phyloP scores from a whole-genome alignment of 1,284 basidiomycete species.

The Leccinum laetum region DNA sequence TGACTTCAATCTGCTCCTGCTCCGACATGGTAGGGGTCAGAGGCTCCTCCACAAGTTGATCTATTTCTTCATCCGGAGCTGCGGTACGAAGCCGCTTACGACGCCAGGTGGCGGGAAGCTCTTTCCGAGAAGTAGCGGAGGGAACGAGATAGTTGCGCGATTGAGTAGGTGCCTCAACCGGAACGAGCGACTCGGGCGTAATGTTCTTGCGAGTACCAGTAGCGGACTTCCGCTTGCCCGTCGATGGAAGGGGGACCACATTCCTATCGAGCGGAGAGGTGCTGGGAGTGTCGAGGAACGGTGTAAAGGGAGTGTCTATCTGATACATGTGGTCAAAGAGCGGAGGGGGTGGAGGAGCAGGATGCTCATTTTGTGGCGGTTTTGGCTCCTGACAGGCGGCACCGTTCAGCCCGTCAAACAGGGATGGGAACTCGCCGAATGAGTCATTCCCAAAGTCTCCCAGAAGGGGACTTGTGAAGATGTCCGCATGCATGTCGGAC shows the following conservation, averaged over 20 bases:
- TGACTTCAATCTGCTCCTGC: slow-evolving; percentile 69
- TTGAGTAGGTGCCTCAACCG: slow-evolving; percentile 58
- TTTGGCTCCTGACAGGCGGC: slow-evolving; percentile 17
- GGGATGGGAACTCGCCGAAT: slow-evolving; percentile 32
- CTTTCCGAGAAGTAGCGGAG: slow-evolving; percentile 59
- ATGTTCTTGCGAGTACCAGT: slow-evolving; percentile 59
- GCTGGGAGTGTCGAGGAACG: slow-evolving; percentile 41
- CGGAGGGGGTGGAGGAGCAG: slow-evolving; percentile 18
- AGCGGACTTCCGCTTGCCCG: slow-evolving; percentile 30
- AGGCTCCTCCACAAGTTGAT: slow-evolving; percentile 45
- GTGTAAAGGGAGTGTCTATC: slow-evolving; percentile 44
- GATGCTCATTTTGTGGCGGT: slow-evolving; percentile 10
- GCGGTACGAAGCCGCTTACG: slow-evolving; percentile 57
- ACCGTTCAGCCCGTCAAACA: slow-evolving; percentile 20
- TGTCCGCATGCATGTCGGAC: slow-evolving; percentile 40
- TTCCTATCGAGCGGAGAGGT: slow-evolving; percentile 32
- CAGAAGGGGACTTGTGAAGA: slow-evolving; percentile 38
- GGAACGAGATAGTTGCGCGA: slow-evolving; percentile 55
- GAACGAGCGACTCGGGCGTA: slow-evolving; percentile 49
- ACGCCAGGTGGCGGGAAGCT: slow-evolving; percentile 49
- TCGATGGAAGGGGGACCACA: slow-evolving; percentile 19
- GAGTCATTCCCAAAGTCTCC: slow-evolving; percentile 33
- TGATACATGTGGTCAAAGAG: slow-evolving; percentile 41
- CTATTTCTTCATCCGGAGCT: slow-evolving; percentile 54
- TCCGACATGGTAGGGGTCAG: slow-evolving; percentile 46